Conservation (phyloP, 2,329 filamentous ascomycete genomes). For the Ophiostoma perfectum region DNA sequence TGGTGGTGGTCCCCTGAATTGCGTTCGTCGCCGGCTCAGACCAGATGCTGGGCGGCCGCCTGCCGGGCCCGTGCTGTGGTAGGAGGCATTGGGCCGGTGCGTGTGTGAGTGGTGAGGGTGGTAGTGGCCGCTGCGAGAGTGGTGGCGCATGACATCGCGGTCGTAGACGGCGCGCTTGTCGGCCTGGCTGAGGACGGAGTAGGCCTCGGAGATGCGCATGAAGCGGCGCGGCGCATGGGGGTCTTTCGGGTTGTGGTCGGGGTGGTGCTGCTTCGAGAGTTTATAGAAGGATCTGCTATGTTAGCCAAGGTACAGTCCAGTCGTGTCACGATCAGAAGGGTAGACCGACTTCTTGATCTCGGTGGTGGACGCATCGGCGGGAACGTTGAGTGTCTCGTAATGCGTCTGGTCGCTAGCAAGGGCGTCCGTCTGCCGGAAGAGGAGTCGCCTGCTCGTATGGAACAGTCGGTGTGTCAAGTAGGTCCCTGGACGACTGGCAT, state of each 20-base stretch:
- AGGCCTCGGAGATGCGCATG: slow-evolving; percentile 78
- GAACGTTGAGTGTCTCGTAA: slow-evolving; percentile 77
- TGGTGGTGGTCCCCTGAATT: slow-evolving; percentile 81
- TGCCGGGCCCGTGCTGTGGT: slow-evolving; percentile 55
- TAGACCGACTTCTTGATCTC: slow-evolving; percentile 75
- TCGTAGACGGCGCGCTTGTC: slow-evolving; percentile 78
- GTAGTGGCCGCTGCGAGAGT: slow-evolving; percentile 33
- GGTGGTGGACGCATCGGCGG: slow-evolving; percentile 58
- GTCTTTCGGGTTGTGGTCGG: slow-evolving; percentile 79
- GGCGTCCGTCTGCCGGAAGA: slow-evolving; percentile 29
- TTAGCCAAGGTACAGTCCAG: not conserved
- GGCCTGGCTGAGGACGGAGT: slow-evolving; percentile 66
- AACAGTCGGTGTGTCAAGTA: slow-evolving; percentile 22
- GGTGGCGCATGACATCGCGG: slow-evolving; percentile 52
- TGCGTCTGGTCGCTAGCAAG: slow-evolving; percentile 50
- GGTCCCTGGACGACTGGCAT: no score
- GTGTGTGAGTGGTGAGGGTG: slow-evolving; percentile 31
- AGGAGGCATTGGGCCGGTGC: slow-evolving; percentile 41
- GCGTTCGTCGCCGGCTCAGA: slow-evolving; percentile 66
- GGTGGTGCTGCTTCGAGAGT: slow-evolving; percentile 87
- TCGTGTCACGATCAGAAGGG: not conserved
- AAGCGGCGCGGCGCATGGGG: slow-evolving; percentile 69
- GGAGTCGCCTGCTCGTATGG: slow-evolving; percentile 31
- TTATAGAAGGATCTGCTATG: slow-evolving; percentile 67
- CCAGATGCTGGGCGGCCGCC: slow-evolving; percentile 76